phyloP scores from a whole-genome alignment of 345 rosid genomes.

The Eutrema yunnanense region DNA sequence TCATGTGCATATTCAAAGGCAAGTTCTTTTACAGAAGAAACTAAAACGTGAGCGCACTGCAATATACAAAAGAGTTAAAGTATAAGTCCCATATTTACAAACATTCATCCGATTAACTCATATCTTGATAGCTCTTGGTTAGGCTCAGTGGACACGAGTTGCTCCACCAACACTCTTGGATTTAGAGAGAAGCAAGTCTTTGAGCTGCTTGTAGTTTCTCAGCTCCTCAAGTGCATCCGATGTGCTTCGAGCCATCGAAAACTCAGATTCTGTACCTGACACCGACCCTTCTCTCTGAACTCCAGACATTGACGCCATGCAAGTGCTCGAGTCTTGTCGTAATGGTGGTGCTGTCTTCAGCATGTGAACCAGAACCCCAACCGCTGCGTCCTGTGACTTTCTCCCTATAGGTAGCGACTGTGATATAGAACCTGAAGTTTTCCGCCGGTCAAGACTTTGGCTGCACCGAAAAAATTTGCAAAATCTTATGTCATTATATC shows the following conservation, averaged over 20 bases:
- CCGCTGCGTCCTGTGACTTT: slow-evolving; percentile 84
- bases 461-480: slow-evolving; percentile 26
- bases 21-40: slow-evolving; percentile 7
- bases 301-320: slow-evolving; percentile 45
- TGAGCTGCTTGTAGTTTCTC: slow-evolving; percentile 68
- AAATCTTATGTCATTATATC: neutral
- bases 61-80: neutral
- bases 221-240: slow-evolving; percentile 85
- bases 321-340: slow-evolving; percentile 65
- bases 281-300: slow-evolving; percentile 43
- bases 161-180: slow-evolving; percentile 40
- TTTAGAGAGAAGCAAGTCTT: slow-evolving; percentile 69
- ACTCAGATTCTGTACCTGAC: slow-evolving; percentile 56
- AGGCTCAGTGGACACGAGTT: slow-evolving; percentile 35
- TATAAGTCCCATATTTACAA: neutral
- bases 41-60: neutral
- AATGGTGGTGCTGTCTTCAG: slow-evolving; percentile 76
- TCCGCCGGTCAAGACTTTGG: slow-evolving; percentile 42
- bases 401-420: slow-evolving; percentile 39
- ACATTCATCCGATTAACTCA: neutral
- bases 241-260: slow-evolving; percentile 60
- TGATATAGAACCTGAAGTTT: slow-evolving; percentile 38
- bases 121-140: neutral
- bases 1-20: neutral
- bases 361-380: slow-evolving; percentile 82